Evolutionary conservation across 2,329 filamentous ascomycete species (phyloP).

Genomic region (Helminthosporium solani): DNA sequence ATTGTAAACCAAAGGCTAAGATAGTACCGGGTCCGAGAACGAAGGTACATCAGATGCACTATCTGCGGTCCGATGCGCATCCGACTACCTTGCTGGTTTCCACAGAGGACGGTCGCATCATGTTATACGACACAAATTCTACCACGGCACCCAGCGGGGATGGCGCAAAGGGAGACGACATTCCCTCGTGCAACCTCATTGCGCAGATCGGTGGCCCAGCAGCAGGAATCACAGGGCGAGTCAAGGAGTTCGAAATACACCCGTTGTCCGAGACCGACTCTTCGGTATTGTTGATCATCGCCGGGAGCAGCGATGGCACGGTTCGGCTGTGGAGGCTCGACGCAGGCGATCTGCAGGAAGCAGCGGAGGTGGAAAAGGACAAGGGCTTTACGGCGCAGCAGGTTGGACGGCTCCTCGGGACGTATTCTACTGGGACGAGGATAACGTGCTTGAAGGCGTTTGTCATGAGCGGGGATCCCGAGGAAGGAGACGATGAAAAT

Average conservation of each 20-base stretch:
- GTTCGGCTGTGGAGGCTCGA: conserved; percentile 73
- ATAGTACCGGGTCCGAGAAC: conserved; percentile 67
- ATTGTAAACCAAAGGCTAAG: conserved; percentile 77
- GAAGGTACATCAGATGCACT: conserved; percentile 81
- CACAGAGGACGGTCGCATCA: conserved; percentile 84
- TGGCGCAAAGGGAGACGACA: conserved; percentile 50
- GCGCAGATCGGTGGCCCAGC: conserved; percentile 77
- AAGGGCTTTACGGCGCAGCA: conserved; percentile 42
- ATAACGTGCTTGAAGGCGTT: conserved; percentile 89
- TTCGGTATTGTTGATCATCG: conserved; percentile 58
- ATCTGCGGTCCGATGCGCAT: conserved; percentile 57
- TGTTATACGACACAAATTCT: conserved; percentile 74
- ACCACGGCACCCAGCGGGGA: conserved; percentile 37
- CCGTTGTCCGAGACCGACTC: conserved; percentile 43
- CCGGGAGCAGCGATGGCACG: conserved; percentile 81
- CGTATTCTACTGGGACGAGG: conserved; percentile 81
- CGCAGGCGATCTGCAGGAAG: conserved; percentile 23
- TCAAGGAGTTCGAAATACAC: conserved; percentile 85
- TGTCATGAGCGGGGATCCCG: conserved; percentile 64
- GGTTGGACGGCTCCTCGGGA: conserved; percentile 69
- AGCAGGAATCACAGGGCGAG: conserved; percentile 65
- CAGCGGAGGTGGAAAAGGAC: conserved; percentile 11
- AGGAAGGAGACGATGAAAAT: conserved; percentile 26
- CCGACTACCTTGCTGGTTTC: conserved; percentile 70
- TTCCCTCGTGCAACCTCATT: conserved; percentile 62